phyloP scores from a whole-genome alignment of 2,329 filamentous ascomycete species.

The Claviceps sp. region DNA sequence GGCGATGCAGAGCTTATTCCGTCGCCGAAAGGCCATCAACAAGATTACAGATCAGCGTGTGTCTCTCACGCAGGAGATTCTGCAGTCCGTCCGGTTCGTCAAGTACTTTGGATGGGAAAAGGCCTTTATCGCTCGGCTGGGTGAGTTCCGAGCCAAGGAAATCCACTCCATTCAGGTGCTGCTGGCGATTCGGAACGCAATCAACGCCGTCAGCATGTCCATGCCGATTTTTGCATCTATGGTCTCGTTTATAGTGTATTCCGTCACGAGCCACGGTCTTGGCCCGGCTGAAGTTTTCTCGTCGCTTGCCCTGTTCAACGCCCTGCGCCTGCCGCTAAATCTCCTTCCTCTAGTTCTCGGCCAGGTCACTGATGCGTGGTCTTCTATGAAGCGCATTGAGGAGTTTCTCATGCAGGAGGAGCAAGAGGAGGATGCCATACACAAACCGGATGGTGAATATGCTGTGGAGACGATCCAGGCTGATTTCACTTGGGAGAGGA shows the following conservation, averaged over 20 bases:
- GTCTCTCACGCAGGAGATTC: constrained; percentile 79
- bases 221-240: constrained; percentile 91
- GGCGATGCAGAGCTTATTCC: constrained; percentile 65
- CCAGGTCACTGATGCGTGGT: constrained; percentile 79
- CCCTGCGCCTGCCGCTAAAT: constrained; percentile 79
- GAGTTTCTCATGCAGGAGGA: constrained; percentile 84
- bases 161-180: constrained; percentile 75
- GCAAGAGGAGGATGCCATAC: constrained; percentile 53
- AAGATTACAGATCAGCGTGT: constrained; percentile 89
- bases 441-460: constrained; percentile 43
- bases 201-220: constrained; percentile 72
- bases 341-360: constrained; percentile 78
- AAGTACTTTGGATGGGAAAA: constrained; percentile 96
- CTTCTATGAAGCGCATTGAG: constrained; percentile 72
- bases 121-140: constrained; percentile 66
- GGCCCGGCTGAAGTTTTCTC: constrained; percentile 76
- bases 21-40: constrained; percentile 68
- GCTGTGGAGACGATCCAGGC: constrained; percentile 61
- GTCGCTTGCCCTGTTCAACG: constrained; percentile 86
- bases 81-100: constrained; percentile 84
- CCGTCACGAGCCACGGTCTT: constrained; percentile 51
- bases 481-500: constrained; percentile 78
- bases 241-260: constrained; percentile 81
- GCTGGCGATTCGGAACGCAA: constrained; percentile 69
- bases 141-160: constrained; percentile 60